Evolutionary conservation across 2,329 filamentous ascomycete genomes (phyloP).

Genomic region (Alternaria gansuensis): DNA sequence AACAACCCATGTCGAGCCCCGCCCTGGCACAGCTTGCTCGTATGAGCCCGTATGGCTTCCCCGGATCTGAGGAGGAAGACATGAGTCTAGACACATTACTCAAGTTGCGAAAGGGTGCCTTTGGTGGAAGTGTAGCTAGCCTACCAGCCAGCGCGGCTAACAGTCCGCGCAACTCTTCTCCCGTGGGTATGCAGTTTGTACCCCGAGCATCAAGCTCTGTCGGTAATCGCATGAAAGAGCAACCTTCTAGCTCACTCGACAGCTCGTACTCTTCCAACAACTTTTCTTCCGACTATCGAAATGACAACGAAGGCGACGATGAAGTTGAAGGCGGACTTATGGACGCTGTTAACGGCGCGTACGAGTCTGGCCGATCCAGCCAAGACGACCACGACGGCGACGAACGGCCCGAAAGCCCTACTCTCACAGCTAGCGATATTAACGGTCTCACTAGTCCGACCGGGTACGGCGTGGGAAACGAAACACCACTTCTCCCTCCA

Average conservation of each 20-base stretch:
- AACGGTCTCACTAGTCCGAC: conserved; percentile 41
- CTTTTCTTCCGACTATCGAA: conserved; percentile 29
- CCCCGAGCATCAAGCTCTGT: conserved; percentile 42
- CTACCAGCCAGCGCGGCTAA: conserved; percentile 61
- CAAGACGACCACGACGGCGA: conserved; percentile 25
- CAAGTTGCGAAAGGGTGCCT: conserved; percentile 76
- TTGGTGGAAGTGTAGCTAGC: conserved; percentile 82
- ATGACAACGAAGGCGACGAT: conserved; percentile 20
- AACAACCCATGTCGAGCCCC: conserved; percentile 68
- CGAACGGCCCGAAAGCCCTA: conserved; percentile 43
- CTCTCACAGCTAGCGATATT: conserved; percentile 45
- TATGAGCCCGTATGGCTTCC: conserved; percentile 64
- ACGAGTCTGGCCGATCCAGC: conserved; percentile 32
- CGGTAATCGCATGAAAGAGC: conserved; percentile 42
- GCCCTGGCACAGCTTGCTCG: conserved; percentile 78
- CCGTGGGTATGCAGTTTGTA: conserved; percentile 51
- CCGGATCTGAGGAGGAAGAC: conserved; percentile 65
- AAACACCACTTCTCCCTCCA: conserved; percentile 32
- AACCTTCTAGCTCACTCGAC: conserved; percentile 35
- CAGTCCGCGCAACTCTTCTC: conserved; percentile 51
- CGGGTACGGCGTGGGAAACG: conserved; percentile 16
- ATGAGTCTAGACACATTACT: conserved; percentile 78
- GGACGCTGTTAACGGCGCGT: conserved; percentile 44
- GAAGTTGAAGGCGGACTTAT: conserved; percentile 35
- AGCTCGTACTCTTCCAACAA: conserved; percentile 39